Evolutionary conservation across 2,329 filamentous ascomycete species (phyloP).

Genomic region (Clarireedia homoeocarpa): DNA sequence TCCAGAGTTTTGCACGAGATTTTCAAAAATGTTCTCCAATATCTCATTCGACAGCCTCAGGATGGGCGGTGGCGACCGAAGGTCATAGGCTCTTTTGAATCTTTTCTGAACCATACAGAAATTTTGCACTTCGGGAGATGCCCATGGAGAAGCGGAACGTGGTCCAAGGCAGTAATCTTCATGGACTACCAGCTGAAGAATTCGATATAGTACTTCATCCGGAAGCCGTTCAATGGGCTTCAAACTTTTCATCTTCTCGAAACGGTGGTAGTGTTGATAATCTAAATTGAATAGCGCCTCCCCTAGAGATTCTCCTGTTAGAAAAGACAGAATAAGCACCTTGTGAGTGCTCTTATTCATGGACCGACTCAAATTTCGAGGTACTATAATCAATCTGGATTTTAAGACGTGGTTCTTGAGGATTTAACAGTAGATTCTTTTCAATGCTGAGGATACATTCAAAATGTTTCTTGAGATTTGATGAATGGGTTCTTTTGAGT

Average conservation of each 20-base stretch:
- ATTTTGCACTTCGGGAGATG: slow-evolving; percentile 3
- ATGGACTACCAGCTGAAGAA: slow-evolving; percentile 5
- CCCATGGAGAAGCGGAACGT: slow-evolving; percentile 1
- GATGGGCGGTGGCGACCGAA: slow-evolving; percentile 11
- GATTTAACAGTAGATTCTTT: no score
- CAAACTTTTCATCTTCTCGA: background rate
- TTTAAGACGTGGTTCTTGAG: no score
- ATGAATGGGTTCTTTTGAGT: no score
- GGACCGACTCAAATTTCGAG: no score
- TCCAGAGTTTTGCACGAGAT: slow-evolving; percentile 41
- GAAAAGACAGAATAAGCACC: background rate
- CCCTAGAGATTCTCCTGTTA: background rate
- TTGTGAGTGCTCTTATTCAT: no score
- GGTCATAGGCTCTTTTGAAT: slow-evolving; percentile 8
- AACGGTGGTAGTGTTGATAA: background rate
- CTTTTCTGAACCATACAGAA: slow-evolving; percentile 9
- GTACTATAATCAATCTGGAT: no score
- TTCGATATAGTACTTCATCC: slow-evolving; percentile 10
- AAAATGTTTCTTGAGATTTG: no score
- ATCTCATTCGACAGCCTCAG: slow-evolving; percentile 13
- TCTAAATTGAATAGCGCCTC: background rate
- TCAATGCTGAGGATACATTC: no score
- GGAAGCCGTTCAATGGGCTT: slow-evolving; percentile 8
- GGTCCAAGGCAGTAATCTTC: slow-evolving; percentile 1
- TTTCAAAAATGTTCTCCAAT: slow-evolving; percentile 21